Conservation (phyloP, 2,329 filamentous ascomycete genomes). For the Fusarium fracticaudum region DNA sequence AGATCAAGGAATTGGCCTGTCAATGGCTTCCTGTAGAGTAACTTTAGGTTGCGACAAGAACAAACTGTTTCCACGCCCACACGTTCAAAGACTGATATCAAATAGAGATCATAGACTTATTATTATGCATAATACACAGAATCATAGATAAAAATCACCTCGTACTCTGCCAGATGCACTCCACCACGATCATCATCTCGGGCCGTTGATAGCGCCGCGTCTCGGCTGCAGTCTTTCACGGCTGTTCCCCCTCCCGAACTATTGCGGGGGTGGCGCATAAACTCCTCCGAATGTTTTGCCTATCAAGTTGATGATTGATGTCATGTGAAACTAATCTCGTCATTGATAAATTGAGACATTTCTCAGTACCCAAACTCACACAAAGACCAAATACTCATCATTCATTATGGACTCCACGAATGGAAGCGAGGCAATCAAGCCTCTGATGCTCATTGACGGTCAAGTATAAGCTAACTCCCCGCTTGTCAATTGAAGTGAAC, state of each 20-base stretch:
- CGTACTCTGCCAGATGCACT: background rate
- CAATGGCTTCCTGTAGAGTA: slow-evolving; percentile 26
- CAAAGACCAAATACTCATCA: background rate
- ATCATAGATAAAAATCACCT: background rate
- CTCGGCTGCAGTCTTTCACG: background rate
- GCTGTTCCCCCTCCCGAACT: background rate
- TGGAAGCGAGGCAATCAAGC: background rate
- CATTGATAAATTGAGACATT: background rate
- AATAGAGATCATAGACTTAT: background rate
- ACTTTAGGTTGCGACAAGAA: background rate
- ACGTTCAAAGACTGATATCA: no score
- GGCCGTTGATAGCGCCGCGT: background rate
- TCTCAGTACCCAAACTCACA: background rate
- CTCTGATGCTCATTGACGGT: slow-evolving; percentile 28
- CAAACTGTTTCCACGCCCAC: no score
- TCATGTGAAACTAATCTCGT: slow-evolving; percentile 6
- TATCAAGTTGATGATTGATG: background rate
- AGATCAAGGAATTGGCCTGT: slow-evolving; percentile 9
- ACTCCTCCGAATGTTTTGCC: background rate
- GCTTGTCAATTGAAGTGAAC: background rate
- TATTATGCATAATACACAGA: background rate
- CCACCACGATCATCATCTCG: background rate
- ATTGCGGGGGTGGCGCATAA: background rate
- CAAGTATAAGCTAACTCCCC: background rate
- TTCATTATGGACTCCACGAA: background rate